A percentile compares a stretch with the other conserved stretches of the same genome.
Evolutionary conservation across 352 stramenopile genomes (phyloP).

Genomic region (Discostella stelligera): DNA sequence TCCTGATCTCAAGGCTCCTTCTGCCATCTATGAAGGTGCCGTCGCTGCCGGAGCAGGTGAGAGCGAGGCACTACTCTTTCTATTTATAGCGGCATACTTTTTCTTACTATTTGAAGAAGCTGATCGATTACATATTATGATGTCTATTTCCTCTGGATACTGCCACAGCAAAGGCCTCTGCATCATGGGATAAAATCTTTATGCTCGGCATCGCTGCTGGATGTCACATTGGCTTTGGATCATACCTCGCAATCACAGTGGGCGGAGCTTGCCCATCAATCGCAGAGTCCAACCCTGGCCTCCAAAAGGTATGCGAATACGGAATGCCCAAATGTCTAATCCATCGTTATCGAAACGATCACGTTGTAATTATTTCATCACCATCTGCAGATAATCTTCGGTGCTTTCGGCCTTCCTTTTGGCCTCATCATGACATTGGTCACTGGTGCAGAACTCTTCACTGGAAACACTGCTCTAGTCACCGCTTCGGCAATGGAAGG

Average conservation of each 20-base stretch:
- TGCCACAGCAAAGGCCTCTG: constrained; percentile 66
- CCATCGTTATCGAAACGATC: background rate
- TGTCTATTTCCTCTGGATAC: background rate
- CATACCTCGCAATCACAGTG: constrained; percentile 82
- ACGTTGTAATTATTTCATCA: background rate
- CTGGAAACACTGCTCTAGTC: constrained; percentile 84
- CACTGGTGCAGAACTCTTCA: constrained; percentile 85
- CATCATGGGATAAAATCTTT: constrained; percentile 76
- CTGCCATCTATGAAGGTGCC: constrained; percentile 70
- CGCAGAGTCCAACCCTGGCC: constrained; percentile 79
- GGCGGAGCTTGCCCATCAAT: constrained; percentile 80
- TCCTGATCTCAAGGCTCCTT: constrained; percentile 50
- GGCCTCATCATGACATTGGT: constrained; percentile 86
- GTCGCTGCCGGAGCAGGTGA: constrained; percentile 58
- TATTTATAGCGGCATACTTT: too few relatives aligned
- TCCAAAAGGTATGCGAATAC: constrained; percentile 80
- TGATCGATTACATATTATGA: background rate
- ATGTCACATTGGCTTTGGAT: constrained; percentile 85
- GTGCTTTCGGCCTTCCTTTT: constrained; percentile 84
- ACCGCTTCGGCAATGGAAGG: constrained; percentile 81
- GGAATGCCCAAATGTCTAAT: background rate
- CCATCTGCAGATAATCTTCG: constrained; percentile 74
- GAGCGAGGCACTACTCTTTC: background rate
- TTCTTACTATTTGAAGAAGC: background rate
- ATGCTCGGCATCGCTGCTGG: constrained; percentile 82